phyloP scores from a whole-genome alignment of 352 stramenopile genomes.

The Globisporangium recalcitrans region DNA sequence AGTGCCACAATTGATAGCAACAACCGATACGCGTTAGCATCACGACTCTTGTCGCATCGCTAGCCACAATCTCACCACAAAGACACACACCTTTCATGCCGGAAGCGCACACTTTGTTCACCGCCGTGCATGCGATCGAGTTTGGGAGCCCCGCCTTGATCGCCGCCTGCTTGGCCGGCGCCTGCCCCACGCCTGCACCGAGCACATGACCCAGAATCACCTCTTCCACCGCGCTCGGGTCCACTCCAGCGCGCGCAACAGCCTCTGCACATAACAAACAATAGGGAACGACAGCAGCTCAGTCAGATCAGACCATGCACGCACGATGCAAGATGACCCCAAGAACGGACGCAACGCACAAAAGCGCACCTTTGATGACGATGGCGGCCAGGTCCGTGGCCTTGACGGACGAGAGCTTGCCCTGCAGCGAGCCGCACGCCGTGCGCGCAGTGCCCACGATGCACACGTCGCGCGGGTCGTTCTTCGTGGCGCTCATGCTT shows the following conservation, averaged over 20 bases:
- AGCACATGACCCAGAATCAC: slow-evolving; percentile 95
- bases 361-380: slow-evolving; percentile 73
- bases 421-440: slow-evolving; percentile 90
- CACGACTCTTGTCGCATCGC: background rate
- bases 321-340: background rate
- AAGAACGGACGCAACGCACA: background rate
- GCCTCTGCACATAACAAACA: slow-evolving; percentile 22
- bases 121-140: slow-evolving; percentile 89
- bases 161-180: slow-evolving; percentile 89
- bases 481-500: slow-evolving; percentile 17
- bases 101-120: slow-evolving; percentile 98
- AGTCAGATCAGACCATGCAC: background rate
- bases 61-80: background rate
- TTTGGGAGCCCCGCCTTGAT: slow-evolving; percentile 63
- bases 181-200: slow-evolving; percentile 91
- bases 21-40: background rate
- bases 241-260: slow-evolving; percentile 42
- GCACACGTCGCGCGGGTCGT: slow-evolving; percentile 66
- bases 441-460: slow-evolving; percentile 94
- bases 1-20: background rate
- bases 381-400: slow-evolving; percentile 85
- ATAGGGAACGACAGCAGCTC: background rate
- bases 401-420: slow-evolving; percentile 77
- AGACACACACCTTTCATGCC: slow-evolving; percentile 80
- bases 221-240: slow-evolving; percentile 81